A percentile compares a stretch with the other conserved stretches of the same genome.
Conservation (phyloP, 2,329 filamentous ascomycete species). For the Parastagonospora avenae region DNA sequence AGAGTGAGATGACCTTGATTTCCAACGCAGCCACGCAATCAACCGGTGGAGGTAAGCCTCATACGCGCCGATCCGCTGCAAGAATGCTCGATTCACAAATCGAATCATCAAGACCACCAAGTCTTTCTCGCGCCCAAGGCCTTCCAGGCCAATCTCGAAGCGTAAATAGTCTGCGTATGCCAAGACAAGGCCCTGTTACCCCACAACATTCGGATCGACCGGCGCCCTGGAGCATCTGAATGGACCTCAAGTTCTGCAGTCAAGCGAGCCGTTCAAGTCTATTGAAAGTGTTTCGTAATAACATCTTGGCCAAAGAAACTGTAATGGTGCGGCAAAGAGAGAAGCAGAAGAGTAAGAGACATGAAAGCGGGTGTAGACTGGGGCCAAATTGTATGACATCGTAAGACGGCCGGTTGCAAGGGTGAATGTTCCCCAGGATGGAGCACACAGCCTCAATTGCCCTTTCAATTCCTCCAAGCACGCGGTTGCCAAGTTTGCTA, state of each 20-base stretch:
- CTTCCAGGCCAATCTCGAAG: conserved; percentile 16
- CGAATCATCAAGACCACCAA: conserved; percentile 20
- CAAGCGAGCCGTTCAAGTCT: conserved; percentile 1
- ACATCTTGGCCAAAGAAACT: neutral
- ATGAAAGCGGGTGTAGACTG: too few relatives aligned
- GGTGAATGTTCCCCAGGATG: too few relatives aligned
- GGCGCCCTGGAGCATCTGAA: conserved; percentile 16
- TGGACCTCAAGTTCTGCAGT: conserved; percentile 21
- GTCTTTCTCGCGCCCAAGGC: conserved; percentile 14
- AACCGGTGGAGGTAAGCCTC: conserved; percentile 3
- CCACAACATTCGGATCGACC: conserved; percentile 36
- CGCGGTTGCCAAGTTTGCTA: conserved; percentile 15
- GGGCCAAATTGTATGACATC: too few relatives aligned
- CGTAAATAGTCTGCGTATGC: conserved; percentile 36
- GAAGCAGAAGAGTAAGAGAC: too few relatives aligned
- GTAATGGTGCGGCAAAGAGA: too few relatives aligned
- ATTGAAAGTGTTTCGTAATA: neutral
- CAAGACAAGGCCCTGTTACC: conserved; percentile 31
- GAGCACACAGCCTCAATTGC: conserved; percentile 16
- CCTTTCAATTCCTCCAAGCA: neutral
- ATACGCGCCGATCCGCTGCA: conserved; percentile 19
- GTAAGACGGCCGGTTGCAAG: too few relatives aligned
- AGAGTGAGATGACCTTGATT: conserved; percentile 21
- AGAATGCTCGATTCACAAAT: conserved; percentile 26
- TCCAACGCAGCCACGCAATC: conserved; percentile 19